These are phyloP conservation scores for Diplodia corticola DNA, from an alignment of 2,329 filamentous ascomycete species.

Conservation along the genomic window DNA sequence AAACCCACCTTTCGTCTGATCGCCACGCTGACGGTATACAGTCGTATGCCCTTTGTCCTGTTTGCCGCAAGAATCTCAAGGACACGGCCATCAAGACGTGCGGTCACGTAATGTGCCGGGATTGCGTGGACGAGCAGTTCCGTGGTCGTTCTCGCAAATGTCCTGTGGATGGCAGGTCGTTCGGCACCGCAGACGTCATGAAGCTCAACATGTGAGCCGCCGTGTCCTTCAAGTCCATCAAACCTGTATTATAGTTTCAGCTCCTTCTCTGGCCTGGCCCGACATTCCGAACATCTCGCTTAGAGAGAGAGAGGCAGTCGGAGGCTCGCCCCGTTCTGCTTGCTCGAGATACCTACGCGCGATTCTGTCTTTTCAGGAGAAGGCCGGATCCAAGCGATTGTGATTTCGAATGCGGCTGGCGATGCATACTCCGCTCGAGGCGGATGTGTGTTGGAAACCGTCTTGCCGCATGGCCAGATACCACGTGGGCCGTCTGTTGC, in stretches of 20 bases:
- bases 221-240: background rate
- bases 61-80: constrained; percentile 92
- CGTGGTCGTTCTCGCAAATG: constrained; percentile 91
- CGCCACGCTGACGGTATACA: background rate
- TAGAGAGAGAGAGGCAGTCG: background rate
- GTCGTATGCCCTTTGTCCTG: constrained; percentile 69
- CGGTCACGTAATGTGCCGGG: constrained; percentile 90
- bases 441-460: background rate
- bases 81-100: constrained; percentile 92
- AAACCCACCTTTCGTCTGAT: background rate
- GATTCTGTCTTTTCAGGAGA: background rate
- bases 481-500: constrained; percentile 6
- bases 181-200: constrained; percentile 91
- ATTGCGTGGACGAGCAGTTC: constrained; percentile 86
- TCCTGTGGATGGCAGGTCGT: constrained; percentile 87
- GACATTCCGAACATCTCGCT: background rate
- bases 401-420: background rate
- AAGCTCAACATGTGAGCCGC: constrained; percentile 38
- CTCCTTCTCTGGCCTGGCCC: background rate
- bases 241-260: constrained; percentile 21
- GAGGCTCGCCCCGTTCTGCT: background rate
- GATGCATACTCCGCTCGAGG: background rate
- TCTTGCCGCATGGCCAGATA: constrained; percentile 12
- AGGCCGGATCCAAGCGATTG: background rate
- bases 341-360: background rate